Conservation (phyloP, 768 basidiomycete species). For the Cubamyces lactineus region DNA sequence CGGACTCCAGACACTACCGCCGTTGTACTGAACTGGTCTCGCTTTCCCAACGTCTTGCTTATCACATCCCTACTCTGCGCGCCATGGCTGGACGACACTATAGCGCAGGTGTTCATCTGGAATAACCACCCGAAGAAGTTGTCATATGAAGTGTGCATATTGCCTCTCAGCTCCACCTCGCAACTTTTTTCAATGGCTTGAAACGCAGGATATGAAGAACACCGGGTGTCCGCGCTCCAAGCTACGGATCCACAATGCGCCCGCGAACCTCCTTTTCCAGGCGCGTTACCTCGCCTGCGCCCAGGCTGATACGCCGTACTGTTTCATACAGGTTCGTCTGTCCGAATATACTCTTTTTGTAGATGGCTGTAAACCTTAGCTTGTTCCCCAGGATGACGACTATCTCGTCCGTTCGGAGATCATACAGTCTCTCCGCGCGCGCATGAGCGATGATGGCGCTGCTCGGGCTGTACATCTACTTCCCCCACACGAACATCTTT, state of each 20-base stretch:
- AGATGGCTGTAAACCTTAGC: not conserved
- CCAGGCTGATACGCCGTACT: slow-evolving; percentile 52
- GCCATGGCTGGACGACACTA: slow-evolving; percentile 45
- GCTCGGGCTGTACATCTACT: slow-evolving; percentile 51
- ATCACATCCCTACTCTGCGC: slow-evolving; percentile 58
- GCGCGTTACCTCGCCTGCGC: slow-evolving; percentile 64
- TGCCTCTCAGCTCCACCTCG: not conserved
- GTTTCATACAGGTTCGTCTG: slow-evolving; percentile 61
- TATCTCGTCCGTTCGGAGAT: slow-evolving; percentile 63
- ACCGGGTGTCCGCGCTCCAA: slow-evolving; percentile 47
- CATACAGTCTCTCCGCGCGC: slow-evolving; percentile 51
- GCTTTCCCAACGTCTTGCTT: slow-evolving; percentile 60
- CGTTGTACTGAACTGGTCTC: slow-evolving; percentile 69
- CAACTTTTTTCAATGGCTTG: not conserved
- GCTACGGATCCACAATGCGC: slow-evolving; percentile 59
- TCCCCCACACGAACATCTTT: slow-evolving; percentile 64
- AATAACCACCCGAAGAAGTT: slow-evolving; percentile 58
- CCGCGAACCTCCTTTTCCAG: slow-evolving; percentile 60
- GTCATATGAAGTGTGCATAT: slow-evolving; percentile 43
- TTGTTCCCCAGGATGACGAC: slow-evolving; percentile 62
- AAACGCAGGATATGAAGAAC: slow-evolving; percentile 40
- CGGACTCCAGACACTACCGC: slow-evolving; percentile 50
- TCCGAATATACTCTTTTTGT: slow-evolving; percentile 1
- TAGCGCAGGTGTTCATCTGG: slow-evolving; percentile 60
- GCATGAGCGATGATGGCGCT: slow-evolving; percentile 35